phyloP scores from a whole-genome alignment of 2,329 filamentous ascomycete genomes.

The Colletotrichum incanum region DNA sequence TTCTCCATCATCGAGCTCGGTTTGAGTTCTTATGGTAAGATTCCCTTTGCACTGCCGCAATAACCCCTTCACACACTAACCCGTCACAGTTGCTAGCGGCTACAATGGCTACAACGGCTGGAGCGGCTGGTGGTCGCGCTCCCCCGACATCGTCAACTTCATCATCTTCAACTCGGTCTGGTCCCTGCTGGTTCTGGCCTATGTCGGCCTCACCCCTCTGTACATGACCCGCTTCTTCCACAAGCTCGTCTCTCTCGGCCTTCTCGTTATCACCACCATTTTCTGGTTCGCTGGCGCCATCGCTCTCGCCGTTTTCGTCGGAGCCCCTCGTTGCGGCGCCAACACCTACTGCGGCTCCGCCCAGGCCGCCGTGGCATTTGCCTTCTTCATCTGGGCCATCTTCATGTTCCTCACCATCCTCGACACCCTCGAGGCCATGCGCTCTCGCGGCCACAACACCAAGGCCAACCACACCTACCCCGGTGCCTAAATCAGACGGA shows the following conservation, averaged over 20 bases:
- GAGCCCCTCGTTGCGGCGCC: constrained; percentile 68
- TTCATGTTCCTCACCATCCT: constrained; percentile 65
- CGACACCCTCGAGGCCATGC: constrained; percentile 62
- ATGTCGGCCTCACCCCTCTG: constrained; percentile 78
- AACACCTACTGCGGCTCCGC: constrained; percentile 70
- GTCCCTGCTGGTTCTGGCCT: constrained; percentile 80
- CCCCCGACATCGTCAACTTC: constrained; percentile 77
- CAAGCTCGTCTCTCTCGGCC: constrained; percentile 74
- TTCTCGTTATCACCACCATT: constrained; percentile 82
- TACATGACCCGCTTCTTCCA: constrained; percentile 75
- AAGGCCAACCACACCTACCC: constrained; percentile 42
- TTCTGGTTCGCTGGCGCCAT: constrained; percentile 95
- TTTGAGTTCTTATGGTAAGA: constrained; percentile 78
- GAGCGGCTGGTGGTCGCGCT: constrained; percentile 47
- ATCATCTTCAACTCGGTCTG: constrained; percentile 85
- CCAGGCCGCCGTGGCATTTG: constrained; percentile 77
- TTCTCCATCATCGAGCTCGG: constrained; percentile 84
- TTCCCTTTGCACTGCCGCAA: not conserved
- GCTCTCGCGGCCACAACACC: constrained; percentile 56
- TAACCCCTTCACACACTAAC: not conserved
- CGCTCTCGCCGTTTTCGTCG: constrained; percentile 78
- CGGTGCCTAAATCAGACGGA: constrained; percentile 20
- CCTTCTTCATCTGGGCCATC: constrained; percentile 74
- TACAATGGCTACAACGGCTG: constrained; percentile 52
- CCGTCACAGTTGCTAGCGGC: constrained; percentile 65